Base-by-base conservation (phyloP, 1,284 basidiomycete genomes). In the Ceratobasidium papillatum region DNA sequence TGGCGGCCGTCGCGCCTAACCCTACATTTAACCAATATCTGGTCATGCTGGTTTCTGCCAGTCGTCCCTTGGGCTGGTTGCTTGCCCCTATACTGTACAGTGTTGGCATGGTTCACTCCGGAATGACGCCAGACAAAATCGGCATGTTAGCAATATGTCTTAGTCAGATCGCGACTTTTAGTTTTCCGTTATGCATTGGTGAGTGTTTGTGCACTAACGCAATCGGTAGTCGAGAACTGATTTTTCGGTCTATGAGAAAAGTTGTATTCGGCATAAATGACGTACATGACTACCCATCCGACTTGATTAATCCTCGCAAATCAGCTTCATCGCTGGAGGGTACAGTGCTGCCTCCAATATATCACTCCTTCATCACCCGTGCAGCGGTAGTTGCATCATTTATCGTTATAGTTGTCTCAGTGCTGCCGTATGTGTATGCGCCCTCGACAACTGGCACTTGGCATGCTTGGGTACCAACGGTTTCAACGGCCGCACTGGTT, bases 231-330 rank as follows among this genome's bases (percentile, higher is more conserved):
- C 19, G 11, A 19, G 22, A 9, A 45, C 19, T 49, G 25, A 32
- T 59, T 5, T 2, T 49, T 51, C 54, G 30, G 2, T 19, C n/a
- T n/a, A n/a, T n/a, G n/a, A n/a, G n/a, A n/a, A n/a, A n/a, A n/a
- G 79, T 79, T 73, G 77, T 79, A 1, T 79, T 79, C 61, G 79
- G 79, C 19, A 74, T 79, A 43, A 79, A 79, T 52, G 79, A 79
- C 64, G 77, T 79, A 19, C 77, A 78, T 63, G 79, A 79, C 49
- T 79, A 79, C 62, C 66, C 73, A 11, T 78, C 76, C n/a, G 79
- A 79, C 63, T 27, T 77, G 9, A 76, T 65, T 1, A 79, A 79
- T 61, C 76, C 77, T 11, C 75, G 79, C 34, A 79, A 79, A 62
- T 56, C 75, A 3, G 74, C 45, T 22, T 59, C 68, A 19, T 75